Evolutionary conservation across 768 basidiomycete genomes (phyloP), one percentile per base, ranked within the genome.

Genomic region (Trametes meyenii): DNA sequence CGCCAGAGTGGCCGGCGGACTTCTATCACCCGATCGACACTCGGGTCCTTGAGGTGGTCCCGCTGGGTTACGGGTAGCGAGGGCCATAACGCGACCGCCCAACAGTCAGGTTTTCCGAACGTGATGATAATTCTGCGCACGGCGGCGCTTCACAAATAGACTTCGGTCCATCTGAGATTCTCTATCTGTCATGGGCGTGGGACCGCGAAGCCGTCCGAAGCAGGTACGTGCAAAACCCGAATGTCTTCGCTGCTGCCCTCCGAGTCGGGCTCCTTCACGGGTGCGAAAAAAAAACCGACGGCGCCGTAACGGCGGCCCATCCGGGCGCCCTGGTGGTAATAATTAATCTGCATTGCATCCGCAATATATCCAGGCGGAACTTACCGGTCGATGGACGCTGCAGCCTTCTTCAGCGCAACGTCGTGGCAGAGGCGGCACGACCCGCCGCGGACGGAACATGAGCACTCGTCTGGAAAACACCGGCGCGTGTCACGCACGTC

Each of bases 11-110:
- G 49, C 57, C 24, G 44, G 14, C 16, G 40, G 57, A 26, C 57
- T 58, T 58, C 57, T 50, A 24, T 58, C 39, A 50, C 51, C 43
- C 49, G 49, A 50, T 50, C 40, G 24, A 13, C 49, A 23, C 40
- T 14, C 19, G 12, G 45, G 44, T 11, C 43, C 35, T 19, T 43
- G 44, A 44, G 40, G 23, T 29, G 44, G 13, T n/a, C 29, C 21
- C 29, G 29, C 43, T 24, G 55, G 11, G 43, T 19, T 23, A 38
- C 17, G 44, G 43, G 42, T 17, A 35, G 44, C 26, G 55, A 23
- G 33, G 24, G 33, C 29, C 44, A 43, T 29, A 14, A 21, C 21
- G 23, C 46, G 29, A 33, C 29, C 46, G 46, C 46, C 46, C n/a
- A 24, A 11, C 46, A 13, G 21, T 13, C 21, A 45, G 16, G n/a